phyloP scores from a whole-genome alignment of 176 grass and related monocot species.

The Avena eriantha region DNA sequence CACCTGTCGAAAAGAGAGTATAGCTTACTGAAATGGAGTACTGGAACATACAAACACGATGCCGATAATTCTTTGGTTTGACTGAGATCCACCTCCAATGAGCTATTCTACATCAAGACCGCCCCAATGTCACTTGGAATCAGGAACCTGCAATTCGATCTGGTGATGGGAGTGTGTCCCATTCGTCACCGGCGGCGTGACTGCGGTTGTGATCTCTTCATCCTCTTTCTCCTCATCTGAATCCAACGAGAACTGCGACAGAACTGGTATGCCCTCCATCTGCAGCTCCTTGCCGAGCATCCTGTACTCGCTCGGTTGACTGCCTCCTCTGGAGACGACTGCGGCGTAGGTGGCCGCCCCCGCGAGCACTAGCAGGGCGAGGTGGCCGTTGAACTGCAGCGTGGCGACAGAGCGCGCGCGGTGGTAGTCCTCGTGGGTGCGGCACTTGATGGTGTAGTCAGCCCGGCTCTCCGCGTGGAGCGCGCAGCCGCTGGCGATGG shows the following conservation, averaged over 20 bases:
- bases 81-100: background rate
- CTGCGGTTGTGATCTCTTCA: slow-evolving; percentile 10
- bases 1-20: slow-evolving; percentile 33
- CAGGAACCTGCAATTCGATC: slow-evolving; percentile 42
- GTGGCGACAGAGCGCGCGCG: slow-evolving; percentile 82
- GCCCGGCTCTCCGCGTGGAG: slow-evolving; percentile 59
- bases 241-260: slow-evolving; percentile 72
- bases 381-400: slow-evolving; percentile 94
- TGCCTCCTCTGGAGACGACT: slow-evolving; percentile 33
- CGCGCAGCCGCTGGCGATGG: slow-evolving; percentile 68
- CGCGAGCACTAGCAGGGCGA: slow-evolving; percentile 71
- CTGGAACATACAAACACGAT: slow-evolving; percentile 36
- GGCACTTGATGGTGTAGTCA: slow-evolving; percentile 92
- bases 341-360: slow-evolving; percentile 46
- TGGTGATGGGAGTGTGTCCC: slow-evolving; percentile 43
- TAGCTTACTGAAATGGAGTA: slow-evolving; percentile 32
- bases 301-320: slow-evolving; percentile 53
- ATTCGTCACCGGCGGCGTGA: slow-evolving; percentile 28
- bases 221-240: slow-evolving; percentile 80
- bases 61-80: background rate
- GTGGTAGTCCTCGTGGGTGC: slow-evolving; percentile 93
- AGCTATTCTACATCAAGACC: slow-evolving; percentile 27
- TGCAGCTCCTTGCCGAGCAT: slow-evolving; percentile 77
- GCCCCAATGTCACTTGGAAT: slow-evolving; percentile 40
- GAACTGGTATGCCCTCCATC: slow-evolving; percentile 57